A percentile compares a stretch with the other conserved stretches of the same genome.
Evolutionary conservation across 441 rosid species (phyloP).

Genomic region (Adansonia madagascariensis): DNA sequence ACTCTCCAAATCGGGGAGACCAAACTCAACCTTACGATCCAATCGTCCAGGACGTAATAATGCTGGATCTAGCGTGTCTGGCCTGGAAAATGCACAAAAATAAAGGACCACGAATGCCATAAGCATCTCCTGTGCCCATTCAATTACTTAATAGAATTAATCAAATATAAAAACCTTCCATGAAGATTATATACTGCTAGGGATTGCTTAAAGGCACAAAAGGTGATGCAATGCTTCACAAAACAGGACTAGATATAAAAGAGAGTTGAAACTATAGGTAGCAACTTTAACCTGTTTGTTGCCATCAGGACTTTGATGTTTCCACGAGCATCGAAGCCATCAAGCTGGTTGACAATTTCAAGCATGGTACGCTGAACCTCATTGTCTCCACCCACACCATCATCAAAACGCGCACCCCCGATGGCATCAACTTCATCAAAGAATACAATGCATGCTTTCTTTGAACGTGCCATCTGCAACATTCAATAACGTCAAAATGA

Average conservation of each 20-base stretch:
- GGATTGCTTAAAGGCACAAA: not conserved
- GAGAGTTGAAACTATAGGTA: not conserved
- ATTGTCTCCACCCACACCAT: constrained; percentile 96
- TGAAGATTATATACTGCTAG: not conserved
- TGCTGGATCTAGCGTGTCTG: constrained; percentile 94
- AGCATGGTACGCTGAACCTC: constrained; percentile 99
- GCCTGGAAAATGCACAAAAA: constrained; percentile 47
- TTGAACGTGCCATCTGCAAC: constrained; percentile 88
- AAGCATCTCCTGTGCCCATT: not conserved
- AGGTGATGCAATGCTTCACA: not conserved
- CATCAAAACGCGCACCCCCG: constrained; percentile 99
- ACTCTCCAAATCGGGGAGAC: constrained; percentile 90
- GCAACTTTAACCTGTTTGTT: constrained; percentile 69
- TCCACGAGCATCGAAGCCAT: constrained; percentile 97
- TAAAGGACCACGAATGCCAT: not conserved
- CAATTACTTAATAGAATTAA: not conserved
- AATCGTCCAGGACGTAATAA: constrained; percentile 88
- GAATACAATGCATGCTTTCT: constrained; percentile 96
- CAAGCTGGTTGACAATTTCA: constrained; percentile 96
- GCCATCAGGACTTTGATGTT: constrained; percentile 77
- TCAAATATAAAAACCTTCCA: not conserved
- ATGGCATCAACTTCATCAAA: constrained; percentile 97
- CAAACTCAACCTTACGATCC: constrained; percentile 96
- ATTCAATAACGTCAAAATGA: not conserved
- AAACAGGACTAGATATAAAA: not conserved